Evolutionary conservation across 257 asterid genomes (phyloP), one percentile per base, ranked within the genome.

Genomic region (Solanum habrochaites): DNA sequence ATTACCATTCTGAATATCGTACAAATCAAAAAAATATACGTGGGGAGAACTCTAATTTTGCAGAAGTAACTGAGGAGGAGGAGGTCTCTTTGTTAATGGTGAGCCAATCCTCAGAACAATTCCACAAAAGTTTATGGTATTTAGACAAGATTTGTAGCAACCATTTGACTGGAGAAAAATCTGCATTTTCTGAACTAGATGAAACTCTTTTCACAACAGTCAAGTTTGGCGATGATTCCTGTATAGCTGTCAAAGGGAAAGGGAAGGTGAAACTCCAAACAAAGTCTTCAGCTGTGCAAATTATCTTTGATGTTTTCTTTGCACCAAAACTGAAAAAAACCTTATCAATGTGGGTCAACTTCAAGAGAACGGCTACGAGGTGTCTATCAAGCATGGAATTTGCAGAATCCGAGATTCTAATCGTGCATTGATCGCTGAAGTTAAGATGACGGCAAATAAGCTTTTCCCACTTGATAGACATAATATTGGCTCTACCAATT

Each of bases 41-140:
- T 27, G 42, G 37, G 6, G 84, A 83, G 13, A 45, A 21, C 25
- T 6, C 69, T n/a, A 85, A 90, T 29, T 85, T 87, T 87, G 73
- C 16, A 12, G 66, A 85, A 77, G 40, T 43, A 8, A 71, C 3
- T 71, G 6, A 72, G 25, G 82, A 88, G 39, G 39, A 35, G 8
- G 85, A 88, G 16, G 67, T 73, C 0, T 73, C 88, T 23, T 20
- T 89, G 5, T 35, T 89, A 27, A 85, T 88, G 87, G 86, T 27
- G 2, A 40, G 64, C 12, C 81, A 84, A 7, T 29, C 9, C 10
- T 32, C 29, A 1, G 45, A 83, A 37, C n/a, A 58, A 56, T 1
- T 35, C 39, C 39, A 35, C 39, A 35, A 35, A 35, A 35, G 39
- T 1, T 35, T 35, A 35, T 35, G 39, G 39, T 88, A 86, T 31